Base-by-base conservation (phyloP, 2,329 filamentous ascomycete genomes). In the Colletotrichum trifolii region DNA sequence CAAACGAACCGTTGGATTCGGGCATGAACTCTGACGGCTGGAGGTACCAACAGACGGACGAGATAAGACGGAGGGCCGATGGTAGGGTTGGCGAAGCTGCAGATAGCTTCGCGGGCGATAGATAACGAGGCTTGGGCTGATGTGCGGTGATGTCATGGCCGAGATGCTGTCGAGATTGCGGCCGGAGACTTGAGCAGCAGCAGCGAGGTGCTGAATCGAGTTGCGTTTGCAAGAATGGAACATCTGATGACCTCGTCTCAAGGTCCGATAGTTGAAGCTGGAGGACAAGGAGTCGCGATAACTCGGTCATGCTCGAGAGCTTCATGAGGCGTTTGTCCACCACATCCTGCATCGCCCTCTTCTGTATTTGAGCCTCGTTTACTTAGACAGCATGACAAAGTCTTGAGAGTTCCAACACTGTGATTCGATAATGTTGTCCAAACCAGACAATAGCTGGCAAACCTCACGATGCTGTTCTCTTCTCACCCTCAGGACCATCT, bases 1-100 rank as follows among this genome's bases (percentile, higher is more conserved):
- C 46, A 66, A 56, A 66, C 36, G 11, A 57, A 66, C 52, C 63
- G 63, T 63, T 63, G 63, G 63, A 62, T 57, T 59, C 42, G 52
- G 62, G 39, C 25, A 49, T 5, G 56, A 25, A 25, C 3, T 48
- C 36, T 45, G 39, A 15, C 36, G 40, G 46, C 52, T 58, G 55
- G 38, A 49, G 40, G 46, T 17, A 33, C 12, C 5, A 13, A 33
- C 25, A 25, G 25, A 7, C 47, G 40, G 15, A n/a, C 2, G 10
- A 56, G 63, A 66, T 66, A 66, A 66, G 58, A 38, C 62, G 62
- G 58, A 49, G 52, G 59, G 17, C 60, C 11, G 39, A 45, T 34
- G 34, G 43, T 38, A 43, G 55, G 42, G 47, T 49, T 36, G 42
- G 15, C 17, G 42, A 9, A 11, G 48, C 42, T 13, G 48, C 42